A percentile compares a stretch with the other conserved stretches of the same genome.
Conservation (phyloP, 768 basidiomycete genomes). For the Leccinum rimulosum region DNA sequence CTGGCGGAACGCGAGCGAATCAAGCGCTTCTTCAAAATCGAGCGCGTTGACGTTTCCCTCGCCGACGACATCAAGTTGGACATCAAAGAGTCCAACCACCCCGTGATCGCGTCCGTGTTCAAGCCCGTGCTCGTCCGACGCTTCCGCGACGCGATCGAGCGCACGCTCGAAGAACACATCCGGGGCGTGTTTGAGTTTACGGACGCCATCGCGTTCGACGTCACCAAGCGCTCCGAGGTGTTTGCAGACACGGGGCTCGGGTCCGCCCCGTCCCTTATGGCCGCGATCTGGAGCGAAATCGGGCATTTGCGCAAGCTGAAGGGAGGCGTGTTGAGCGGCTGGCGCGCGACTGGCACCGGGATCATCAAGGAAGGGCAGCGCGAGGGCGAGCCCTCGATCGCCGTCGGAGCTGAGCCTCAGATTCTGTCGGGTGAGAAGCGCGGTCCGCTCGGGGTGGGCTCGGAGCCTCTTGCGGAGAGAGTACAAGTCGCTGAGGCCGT, state of each 20-base stretch:
- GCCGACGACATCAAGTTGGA: conserved; percentile 53
- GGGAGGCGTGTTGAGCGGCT: conserved; percentile 38
- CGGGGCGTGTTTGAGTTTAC: conserved; percentile 47
- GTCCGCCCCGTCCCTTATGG: conserved; percentile 46
- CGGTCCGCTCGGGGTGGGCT: conserved; percentile 58
- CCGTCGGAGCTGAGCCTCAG: conserved; percentile 74
- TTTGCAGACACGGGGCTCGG: conserved; percentile 63
- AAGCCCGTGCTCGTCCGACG: conserved; percentile 57
- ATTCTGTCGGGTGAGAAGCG: conserved; percentile 64
- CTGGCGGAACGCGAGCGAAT: conserved; percentile 42
- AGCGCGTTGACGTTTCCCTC: conserved; percentile 52
- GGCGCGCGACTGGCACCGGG: conserved; percentile 62
- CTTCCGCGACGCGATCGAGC: conserved; percentile 59
- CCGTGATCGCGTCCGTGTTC: conserved; percentile 59
- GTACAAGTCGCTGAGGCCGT: neutral
- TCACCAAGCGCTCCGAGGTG: conserved; percentile 54
- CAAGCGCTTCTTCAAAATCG: conserved; percentile 57
- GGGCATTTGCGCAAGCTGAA: conserved; percentile 49
- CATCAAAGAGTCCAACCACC: conserved; percentile 62
- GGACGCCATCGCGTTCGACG: conserved; percentile 60
- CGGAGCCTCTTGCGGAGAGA: conserved; percentile 33
- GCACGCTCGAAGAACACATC: conserved; percentile 55
- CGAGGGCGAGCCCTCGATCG: conserved; percentile 40
- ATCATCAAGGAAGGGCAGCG: conserved; percentile 51
- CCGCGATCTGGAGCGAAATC: conserved; percentile 68